Conservation (phyloP, 768 basidiomycete species). For the Mycena latifolia region DNA sequence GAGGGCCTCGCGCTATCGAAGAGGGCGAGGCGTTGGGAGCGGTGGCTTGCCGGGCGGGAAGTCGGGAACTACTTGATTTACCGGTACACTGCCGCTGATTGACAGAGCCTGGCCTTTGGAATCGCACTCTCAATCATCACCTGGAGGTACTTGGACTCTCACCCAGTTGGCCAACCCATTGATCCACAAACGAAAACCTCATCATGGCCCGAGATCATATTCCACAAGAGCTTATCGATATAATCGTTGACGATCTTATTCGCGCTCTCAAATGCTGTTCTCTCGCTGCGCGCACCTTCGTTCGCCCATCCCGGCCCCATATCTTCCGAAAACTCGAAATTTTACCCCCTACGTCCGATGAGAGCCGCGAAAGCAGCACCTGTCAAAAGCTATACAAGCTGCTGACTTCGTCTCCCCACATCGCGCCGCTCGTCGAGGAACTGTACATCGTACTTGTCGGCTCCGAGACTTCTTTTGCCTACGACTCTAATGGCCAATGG, state of each 20-base stretch:
- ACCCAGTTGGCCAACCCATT: no score
- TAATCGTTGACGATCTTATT: slow-evolving; percentile 17
- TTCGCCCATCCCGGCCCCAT: background rate
- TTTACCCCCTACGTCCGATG: background rate
- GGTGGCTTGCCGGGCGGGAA: no score
- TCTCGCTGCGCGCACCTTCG: slow-evolving; percentile 13
- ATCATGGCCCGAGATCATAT: background rate
- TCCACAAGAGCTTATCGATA: slow-evolving; percentile 19
- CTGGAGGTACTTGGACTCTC: no score
- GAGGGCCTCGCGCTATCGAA: background rate
- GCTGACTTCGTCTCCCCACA: background rate
- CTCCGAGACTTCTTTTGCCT: slow-evolving; percentile 9
- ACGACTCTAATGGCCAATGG: background rate
- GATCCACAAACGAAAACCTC: no score
- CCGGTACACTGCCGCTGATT: no score
- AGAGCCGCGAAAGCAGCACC: background rate
- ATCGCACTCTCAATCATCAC: no score
- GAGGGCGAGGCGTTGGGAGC: background rate
- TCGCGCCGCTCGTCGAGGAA: slow-evolving; percentile 11
- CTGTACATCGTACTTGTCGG: slow-evolving; percentile 18
- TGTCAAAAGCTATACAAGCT: background rate
- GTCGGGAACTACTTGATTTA: no score
- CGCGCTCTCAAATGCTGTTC: slow-evolving; percentile 12
- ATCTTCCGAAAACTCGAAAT: slow-evolving; percentile 16
- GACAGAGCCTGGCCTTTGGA: no score